Percentiles rank a stretch among this genome's conserved stretches.
These are phyloP conservation scores for Pholiota microspora DNA, from an alignment of 768 basidiomycete species.

Conservation along the genomic window DNA sequence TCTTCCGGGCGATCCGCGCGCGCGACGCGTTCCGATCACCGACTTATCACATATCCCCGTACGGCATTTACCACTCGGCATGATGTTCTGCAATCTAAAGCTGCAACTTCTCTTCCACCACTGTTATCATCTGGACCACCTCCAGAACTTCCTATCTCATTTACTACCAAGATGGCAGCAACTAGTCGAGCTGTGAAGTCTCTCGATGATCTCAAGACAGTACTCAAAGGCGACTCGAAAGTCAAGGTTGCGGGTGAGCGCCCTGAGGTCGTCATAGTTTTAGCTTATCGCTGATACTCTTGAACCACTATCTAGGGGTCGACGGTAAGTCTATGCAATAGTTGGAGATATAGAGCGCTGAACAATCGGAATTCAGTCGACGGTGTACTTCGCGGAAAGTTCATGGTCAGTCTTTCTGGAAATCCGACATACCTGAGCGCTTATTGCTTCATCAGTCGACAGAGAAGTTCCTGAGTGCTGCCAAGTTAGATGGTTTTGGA, in stretches of 20 bases:
- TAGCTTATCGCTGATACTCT: conserved; percentile 1
- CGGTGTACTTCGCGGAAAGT: conserved; percentile 93
- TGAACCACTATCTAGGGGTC: conserved; percentile 34
- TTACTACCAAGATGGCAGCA: conserved; percentile 12
- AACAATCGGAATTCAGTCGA: conserved; percentile 55
- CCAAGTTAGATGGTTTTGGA: conserved; percentile 79
- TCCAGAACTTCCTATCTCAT: background rate
- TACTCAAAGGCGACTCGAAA: conserved; percentile 68
- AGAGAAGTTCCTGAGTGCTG: conserved; percentile 85
- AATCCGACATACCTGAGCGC: background rate
- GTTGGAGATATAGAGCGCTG: background rate
- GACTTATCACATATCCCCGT: background rate
- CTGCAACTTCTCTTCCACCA: too few species aligned
- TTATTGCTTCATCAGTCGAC: conserved; percentile 58
- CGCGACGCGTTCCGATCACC: background rate
- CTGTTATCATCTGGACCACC: too few species aligned
- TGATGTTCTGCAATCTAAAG: too few species aligned
- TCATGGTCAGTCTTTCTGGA: conserved; percentile 52
- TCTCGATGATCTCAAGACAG: conserved; percentile 51
- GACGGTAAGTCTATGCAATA: conserved; percentile 52
- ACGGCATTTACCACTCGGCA: background rate
- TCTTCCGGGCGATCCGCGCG: too few species aligned
- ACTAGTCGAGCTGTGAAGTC: conserved; percentile 31
- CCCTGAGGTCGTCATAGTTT: background rate
- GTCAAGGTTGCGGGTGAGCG: conserved; percentile 88